Base-by-base conservation (phyloP, 306 rosid species). In the Amphicarpaea edgeworthii region DNA sequence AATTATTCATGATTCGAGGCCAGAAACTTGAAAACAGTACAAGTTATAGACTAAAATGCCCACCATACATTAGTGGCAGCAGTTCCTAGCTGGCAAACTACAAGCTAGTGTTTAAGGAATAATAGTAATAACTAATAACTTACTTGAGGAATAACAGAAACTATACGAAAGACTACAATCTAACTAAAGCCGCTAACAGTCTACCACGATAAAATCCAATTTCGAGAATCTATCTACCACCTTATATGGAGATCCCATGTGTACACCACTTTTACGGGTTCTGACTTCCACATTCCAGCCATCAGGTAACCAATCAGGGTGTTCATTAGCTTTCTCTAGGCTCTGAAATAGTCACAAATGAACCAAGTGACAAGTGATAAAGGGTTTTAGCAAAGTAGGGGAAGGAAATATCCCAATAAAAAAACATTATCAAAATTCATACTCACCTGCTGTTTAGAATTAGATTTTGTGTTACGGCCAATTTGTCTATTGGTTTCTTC, bases 261-360 rank as follows among this genome's bases (percentile, higher is more conserved):
- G 26, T 23, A 64, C 3, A 63, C 98, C 98, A 87, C 95, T 87
- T 73, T 90, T 81, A 54, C 98, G 90, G 17, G 78, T 87, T 86
- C 78, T 88, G 75, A 88, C 21, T 79, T 82, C 91, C 63, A 94
- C 60, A 51, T 78, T 83, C 98, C 98, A 94, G 69, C 88, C 95
- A 12, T 84, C 83, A 68, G 98, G 98, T 79, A 94, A 91, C 98
- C 98, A 94, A 59, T 86, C 86, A 21, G 97, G 96, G 73, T 8
- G 83, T 73, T 85, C 90, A 26, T 79, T 79, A 72, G 73, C 59
- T 66, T 77, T 81, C 38, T 38, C 90, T 58, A 37, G 34, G 54
- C 63, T 63, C 97, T 94, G 88, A 74, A 50, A 62, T 67, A 66
- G 20, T 47, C 40, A 80, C 65, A 66, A 57, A 63, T 49, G 45